Percentiles rank a stretch among this genome's conserved stretches.
phyloP scores from a whole-genome alignment of 768 basidiomycete species.

The Artomyces pyxidatus region DNA sequence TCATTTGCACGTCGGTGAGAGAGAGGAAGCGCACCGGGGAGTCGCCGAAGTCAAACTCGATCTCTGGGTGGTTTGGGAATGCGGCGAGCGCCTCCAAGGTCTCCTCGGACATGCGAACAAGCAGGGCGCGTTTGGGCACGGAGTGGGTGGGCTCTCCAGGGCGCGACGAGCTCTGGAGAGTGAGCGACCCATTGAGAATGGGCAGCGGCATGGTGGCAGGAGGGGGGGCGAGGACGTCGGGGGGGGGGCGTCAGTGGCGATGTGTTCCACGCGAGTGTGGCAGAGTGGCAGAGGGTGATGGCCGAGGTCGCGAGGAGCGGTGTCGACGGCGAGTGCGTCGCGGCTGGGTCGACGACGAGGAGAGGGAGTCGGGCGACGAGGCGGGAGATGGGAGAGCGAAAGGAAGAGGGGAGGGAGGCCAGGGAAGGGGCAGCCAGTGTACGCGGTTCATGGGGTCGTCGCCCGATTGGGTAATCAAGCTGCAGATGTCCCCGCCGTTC shows the following conservation, averaged over 20 bases:
- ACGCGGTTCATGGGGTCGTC: too few species aligned
- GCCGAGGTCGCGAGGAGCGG: too few species aligned
- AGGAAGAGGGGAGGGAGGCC: too few species aligned
- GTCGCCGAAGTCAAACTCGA: slow-evolving; percentile 58
- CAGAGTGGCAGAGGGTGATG: too few species aligned
- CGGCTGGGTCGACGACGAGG: too few species aligned
- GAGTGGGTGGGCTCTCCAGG: slow-evolving; percentile 49
- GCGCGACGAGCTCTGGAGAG: slow-evolving; percentile 49
- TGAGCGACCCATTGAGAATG: slow-evolving; percentile 35
- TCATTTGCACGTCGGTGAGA: not conserved
- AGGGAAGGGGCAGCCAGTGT: too few species aligned
- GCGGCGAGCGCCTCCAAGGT: slow-evolving; percentile 60
- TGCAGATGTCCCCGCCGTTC: too few species aligned
- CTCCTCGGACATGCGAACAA: slow-evolving; percentile 68
- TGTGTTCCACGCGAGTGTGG: too few species aligned
- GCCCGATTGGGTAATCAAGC: too few species aligned
- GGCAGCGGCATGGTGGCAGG: slow-evolving; percentile 56
- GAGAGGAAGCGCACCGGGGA: slow-evolving; percentile 38
- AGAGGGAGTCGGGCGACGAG: too few species aligned
- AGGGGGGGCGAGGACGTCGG: not conserved
- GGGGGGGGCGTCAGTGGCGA: not conserved
- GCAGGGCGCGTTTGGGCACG: slow-evolving; percentile 64
- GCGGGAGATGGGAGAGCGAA: too few species aligned
- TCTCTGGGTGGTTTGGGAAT: slow-evolving; percentile 31
- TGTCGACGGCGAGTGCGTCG: too few species aligned